These are phyloP conservation scores for Sporothrix variecibatus DNA, from an alignment of 2,329 filamentous ascomycete genomes.

Conservation along the genomic window DNA sequence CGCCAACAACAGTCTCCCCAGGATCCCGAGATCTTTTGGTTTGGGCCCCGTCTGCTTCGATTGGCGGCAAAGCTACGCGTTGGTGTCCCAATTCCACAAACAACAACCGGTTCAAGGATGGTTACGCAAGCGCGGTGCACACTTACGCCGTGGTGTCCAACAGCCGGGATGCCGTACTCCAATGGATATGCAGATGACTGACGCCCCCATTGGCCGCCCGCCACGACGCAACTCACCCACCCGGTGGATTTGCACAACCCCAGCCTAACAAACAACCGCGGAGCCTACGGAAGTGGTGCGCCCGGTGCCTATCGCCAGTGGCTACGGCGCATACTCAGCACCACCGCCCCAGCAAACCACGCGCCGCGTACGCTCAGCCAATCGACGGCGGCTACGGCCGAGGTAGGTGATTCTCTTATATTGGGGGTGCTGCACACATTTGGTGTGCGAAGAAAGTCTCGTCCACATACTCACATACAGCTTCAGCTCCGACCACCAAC, in stretches of 20 bases:
- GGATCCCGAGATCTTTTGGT: constrained; percentile 28
- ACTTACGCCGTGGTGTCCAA: constrained; percentile 25
- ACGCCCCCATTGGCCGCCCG: constrained; percentile 21
- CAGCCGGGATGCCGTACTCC: constrained; percentile 23
- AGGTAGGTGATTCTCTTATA: constrained; percentile 25
- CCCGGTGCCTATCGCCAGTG: constrained; percentile 44
- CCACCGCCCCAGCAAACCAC: constrained; percentile 30
- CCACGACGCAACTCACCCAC: constrained; percentile 27
- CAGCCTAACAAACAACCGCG: constrained; percentile 22
- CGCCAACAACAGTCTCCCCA: constrained; percentile 15
- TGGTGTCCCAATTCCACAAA: constrained; percentile 9
- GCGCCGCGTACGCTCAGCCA: constrained; percentile 27
- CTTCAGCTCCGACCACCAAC: constrained; percentile 44
- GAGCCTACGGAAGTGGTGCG: background rate
- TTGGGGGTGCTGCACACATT: constrained; percentile 24
- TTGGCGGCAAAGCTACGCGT: constrained; percentile 7
- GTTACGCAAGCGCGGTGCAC: constrained; percentile 26
- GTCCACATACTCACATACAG: constrained; percentile 17
- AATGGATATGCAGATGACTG: constrained; percentile 30
- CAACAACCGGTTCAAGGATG: constrained; percentile 25
- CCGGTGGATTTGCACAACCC: constrained; percentile 23
- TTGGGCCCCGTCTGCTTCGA: constrained; percentile 6
- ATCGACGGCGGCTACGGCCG: constrained; percentile 30
- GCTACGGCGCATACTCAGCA: constrained; percentile 60
- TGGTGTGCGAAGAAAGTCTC: constrained; percentile 40